phyloP scores from a whole-genome alignment of 257 asterid genomes.

The Penstemon davidsonii region DNA sequence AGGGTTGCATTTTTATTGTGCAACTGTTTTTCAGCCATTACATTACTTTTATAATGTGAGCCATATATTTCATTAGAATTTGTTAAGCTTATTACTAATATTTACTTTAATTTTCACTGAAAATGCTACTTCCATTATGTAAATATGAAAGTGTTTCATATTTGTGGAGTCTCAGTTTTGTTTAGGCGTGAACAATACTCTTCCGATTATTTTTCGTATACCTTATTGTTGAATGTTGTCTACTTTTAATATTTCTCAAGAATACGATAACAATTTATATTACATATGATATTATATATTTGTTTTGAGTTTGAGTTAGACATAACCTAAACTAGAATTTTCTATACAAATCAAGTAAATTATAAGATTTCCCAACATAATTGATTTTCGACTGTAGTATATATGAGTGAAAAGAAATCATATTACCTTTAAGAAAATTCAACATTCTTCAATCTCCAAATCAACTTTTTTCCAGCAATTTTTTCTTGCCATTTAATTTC shows the following conservation, averaged over 20 bases:
- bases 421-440: constrained; percentile 17
- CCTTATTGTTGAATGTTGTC: background rate
- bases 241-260: too few species aligned
- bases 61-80: constrained; percentile 24
- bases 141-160: constrained; percentile 47
- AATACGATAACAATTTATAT: too few species aligned
- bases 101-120: constrained; percentile 31
- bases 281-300: too few species aligned
- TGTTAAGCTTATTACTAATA: constrained; percentile 28
- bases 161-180: background rate
- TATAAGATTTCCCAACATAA: background rate
- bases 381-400: background rate
- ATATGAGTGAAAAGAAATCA: constrained; percentile 18
- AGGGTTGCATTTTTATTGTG: constrained; percentile 41
- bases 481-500: background rate
- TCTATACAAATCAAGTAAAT: constrained; percentile 4
- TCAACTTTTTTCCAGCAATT: constrained; percentile 21
- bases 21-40: constrained; percentile 19
- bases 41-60: constrained; percentile 25
- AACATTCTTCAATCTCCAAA: constrained; percentile 25
- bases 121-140: constrained; percentile 43
- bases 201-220: constrained; percentile 7
- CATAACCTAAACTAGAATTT: too few species aligned
- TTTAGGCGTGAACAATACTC: constrained; percentile 4
- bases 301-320: too few species aligned